phyloP scores from a whole-genome alignment of 192 early-diverging fungal species.

The Jimgerdemannia flammicorona region DNA sequence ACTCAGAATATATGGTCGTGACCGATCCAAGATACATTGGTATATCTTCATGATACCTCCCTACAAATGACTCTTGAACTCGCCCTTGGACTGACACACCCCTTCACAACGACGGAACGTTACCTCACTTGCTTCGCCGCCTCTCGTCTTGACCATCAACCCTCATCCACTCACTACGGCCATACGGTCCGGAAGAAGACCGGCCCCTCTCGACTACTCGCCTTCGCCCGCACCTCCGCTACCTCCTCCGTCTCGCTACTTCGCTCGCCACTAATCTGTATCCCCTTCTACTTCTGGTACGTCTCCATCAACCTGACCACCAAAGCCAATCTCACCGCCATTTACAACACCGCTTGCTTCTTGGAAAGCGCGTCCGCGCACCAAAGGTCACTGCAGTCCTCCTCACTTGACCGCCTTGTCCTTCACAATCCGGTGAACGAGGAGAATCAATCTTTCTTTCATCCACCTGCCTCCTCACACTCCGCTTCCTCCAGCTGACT shows the following conservation, averaged over 20 bases:
- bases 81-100: not conserved
- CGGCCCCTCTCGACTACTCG: not conserved
- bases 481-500: too few relatives aligned
- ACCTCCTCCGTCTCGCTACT: constrained; percentile 27
- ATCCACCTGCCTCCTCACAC: too few relatives aligned
- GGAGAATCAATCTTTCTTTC: too few relatives aligned
- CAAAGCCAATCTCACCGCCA: constrained; percentile 77
- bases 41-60: constrained; percentile 34
- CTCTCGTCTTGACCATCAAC: too few relatives aligned
- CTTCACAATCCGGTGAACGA: constrained; percentile 26
- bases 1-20: too few relatives aligned
- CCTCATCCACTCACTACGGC: constrained; percentile 6
- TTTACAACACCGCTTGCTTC: constrained; percentile 81
- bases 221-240: not conserved
- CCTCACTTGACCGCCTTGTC: constrained; percentile 63
- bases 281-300: constrained; percentile 79
- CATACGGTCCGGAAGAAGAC: constrained; percentile 13
- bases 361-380: constrained; percentile 78
- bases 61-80: constrained; percentile 8
- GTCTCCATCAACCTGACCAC: constrained; percentile 64
- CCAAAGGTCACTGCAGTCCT: constrained; percentile 61
- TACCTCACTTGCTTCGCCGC: not conserved
- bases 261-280: constrained; percentile 56
- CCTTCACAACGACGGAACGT: too few relatives aligned
- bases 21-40: constrained; percentile 41